phyloP scores from a whole-genome alignment of 1,284 basidiomycete genomes.

The Athelia psychrophila region DNA sequence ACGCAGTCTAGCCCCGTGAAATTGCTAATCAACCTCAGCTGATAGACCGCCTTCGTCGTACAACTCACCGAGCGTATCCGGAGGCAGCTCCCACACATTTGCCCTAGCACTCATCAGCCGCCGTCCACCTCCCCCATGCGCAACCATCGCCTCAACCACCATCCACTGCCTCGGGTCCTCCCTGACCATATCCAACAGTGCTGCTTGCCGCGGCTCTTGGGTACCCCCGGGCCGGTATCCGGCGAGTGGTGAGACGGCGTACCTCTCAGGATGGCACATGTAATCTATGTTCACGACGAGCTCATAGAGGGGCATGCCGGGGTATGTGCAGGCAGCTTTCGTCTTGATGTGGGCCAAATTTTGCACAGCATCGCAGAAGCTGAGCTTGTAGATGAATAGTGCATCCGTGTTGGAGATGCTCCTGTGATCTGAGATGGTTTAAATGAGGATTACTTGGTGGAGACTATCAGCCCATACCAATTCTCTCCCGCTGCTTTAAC shows the following conservation, averaged over 20 bases:
- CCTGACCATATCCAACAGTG: conserved; percentile 30
- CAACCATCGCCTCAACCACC: conserved; percentile 32
- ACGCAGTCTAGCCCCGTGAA: too few species aligned
- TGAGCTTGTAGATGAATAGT: conserved; percentile 32
- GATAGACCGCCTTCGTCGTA: too few species aligned
- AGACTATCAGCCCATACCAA: conserved; percentile 20
- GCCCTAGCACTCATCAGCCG: conserved; percentile 29
- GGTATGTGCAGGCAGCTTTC: conserved; percentile 22
- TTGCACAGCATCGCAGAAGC: conserved; percentile 27
- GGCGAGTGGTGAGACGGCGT: conserved; percentile 21
- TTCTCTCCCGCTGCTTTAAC: conserved; percentile 32
- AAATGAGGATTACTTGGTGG: not conserved
- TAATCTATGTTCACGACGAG: conserved; percentile 33
- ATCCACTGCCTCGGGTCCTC: conserved; percentile 27
- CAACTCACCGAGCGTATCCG: too few species aligned
- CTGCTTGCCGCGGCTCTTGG: conserved; percentile 30
- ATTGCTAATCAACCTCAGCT: too few species aligned
- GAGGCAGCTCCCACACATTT: too few species aligned
- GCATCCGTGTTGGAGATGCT: conserved; percentile 30
- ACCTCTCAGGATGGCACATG: conserved; percentile 22
- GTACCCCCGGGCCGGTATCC: conserved; percentile 23
- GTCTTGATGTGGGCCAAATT: conserved; percentile 22
- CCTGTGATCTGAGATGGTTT: conserved; percentile 27
- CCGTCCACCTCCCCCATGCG: conserved; percentile 23
- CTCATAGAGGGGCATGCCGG: conserved; percentile 15